Conservation (phyloP, 75 land plant species). For the Cryptomeria japonica region DNA sequence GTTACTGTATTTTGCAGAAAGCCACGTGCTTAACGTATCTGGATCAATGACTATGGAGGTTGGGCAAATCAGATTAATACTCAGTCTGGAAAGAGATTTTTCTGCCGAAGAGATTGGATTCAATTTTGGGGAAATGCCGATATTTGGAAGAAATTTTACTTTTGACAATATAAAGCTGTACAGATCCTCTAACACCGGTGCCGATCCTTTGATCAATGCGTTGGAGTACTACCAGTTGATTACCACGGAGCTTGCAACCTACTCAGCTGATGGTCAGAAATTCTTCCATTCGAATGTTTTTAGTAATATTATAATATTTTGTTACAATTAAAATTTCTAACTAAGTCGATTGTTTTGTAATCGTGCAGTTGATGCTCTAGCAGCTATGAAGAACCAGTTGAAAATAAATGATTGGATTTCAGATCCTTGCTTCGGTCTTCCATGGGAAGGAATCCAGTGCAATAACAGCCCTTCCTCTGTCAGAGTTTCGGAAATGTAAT, state of each 20-base stretch:
- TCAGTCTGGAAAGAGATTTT: neutral
- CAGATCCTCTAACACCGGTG: neutral
- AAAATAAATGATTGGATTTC: neutral
- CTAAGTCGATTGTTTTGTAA: neutral
- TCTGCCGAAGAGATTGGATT: neutral
- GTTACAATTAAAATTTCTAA: neutral
- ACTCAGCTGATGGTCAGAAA: neutral
- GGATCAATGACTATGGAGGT: neutral
- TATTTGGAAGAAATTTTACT: too few species aligned
- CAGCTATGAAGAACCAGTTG: neutral
- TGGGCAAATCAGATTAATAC: neutral
- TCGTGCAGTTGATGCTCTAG: neutral
- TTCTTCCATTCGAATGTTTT: neutral
- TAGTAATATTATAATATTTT: too few species aligned
- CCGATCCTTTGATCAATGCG: neutral
- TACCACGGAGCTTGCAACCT: neutral
- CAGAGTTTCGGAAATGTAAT: neutral
- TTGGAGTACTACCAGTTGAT: neutral
- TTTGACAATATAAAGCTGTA: rapidly evolving
- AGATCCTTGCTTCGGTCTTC: neutral
- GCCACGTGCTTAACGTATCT: neutral
- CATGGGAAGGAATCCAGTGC: neutral
- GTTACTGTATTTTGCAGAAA: neutral
- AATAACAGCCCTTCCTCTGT: neutral
- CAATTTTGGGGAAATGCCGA: neutral